Evolutionary conservation across 129 eudicot genomes (phyloP).

Genomic region (Gnaphalium uliginosum): DNA sequence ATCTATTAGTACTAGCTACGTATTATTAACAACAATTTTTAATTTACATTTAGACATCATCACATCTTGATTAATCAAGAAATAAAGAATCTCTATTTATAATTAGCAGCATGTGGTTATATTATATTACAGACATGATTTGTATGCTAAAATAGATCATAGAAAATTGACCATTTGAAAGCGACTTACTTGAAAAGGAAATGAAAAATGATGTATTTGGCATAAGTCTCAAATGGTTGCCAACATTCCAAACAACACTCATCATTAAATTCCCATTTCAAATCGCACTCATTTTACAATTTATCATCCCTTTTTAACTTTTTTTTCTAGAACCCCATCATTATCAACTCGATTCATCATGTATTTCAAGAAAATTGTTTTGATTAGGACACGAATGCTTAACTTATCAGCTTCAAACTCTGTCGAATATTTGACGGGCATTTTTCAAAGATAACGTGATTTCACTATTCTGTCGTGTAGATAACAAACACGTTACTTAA

Average conservation of each 20-base stretch:
- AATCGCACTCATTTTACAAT: constrained; percentile 8
- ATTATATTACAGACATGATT: constrained; percentile 1
- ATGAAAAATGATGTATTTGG: neutral
- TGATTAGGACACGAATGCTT: neutral
- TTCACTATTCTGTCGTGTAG: neutral
- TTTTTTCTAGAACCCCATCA: constrained; percentile 11
- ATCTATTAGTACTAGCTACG: too few species aligned
- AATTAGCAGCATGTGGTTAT: neutral
- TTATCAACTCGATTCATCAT: neutral
- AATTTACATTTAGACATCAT: too few species aligned
- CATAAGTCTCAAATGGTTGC: constrained; percentile 19
- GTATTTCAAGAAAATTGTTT: neutral
- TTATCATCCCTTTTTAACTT: constrained; percentile 3
- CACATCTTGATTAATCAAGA: too few species aligned
- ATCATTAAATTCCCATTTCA: constrained; percentile 11
- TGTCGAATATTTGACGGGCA: neutral
- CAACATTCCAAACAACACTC: constrained; percentile 20
- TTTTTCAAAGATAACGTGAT: neutral
- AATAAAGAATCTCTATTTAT: neutral
- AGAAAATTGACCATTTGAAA: constrained; percentile 7
- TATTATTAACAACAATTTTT: too few species aligned
- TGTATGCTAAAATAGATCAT: neutral
- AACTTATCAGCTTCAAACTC: neutral
- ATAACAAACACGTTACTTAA: too few species aligned
- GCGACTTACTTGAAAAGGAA: constrained; percentile 21